Conservation (phyloP, 148 eudicot species). For the Drosera capensis region DNA sequence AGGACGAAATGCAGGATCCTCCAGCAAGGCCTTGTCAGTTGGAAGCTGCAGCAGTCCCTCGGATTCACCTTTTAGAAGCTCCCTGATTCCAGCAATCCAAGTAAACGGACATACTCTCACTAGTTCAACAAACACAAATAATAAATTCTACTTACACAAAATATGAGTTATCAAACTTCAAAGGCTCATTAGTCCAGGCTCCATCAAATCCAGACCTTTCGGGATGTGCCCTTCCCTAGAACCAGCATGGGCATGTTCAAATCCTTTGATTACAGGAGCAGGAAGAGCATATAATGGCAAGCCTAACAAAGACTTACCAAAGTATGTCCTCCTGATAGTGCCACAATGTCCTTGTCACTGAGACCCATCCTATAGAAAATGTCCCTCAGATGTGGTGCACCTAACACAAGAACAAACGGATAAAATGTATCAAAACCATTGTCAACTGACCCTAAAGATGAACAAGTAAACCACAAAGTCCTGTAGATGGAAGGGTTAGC, state of each 20-base stretch:
- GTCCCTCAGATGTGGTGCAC: constrained; percentile 67
- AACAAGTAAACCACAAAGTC: background rate
- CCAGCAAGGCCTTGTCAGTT: constrained; percentile 66
- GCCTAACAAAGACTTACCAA: constrained; percentile 27
- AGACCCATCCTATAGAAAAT: constrained; percentile 80
- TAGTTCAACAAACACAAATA: background rate
- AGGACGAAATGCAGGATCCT: constrained; percentile 60
- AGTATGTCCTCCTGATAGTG: constrained; percentile 68
- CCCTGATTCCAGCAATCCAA: constrained; percentile 28
- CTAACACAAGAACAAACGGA: constrained; percentile 7
- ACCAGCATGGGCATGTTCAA: constrained; percentile 3
- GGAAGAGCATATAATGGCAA: background rate
- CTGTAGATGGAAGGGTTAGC: too few species aligned
- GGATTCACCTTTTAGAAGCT: constrained; percentile 70
- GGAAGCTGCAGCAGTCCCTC: constrained; percentile 84
- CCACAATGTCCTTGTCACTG: constrained; percentile 57
- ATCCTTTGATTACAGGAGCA: constrained; percentile 3
- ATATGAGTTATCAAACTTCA: constrained; percentile 85
- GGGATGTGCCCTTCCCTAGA: constrained; percentile 77
- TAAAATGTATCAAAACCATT: background rate
- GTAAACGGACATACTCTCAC: background rate
- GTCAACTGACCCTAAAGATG: background rate
- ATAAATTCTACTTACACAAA: constrained; percentile 44
- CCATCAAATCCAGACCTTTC: constrained; percentile 97
- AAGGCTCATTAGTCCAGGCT: constrained; percentile 89